A percentile compares a stretch with the other conserved stretches of the same genome.
phyloP scores from a whole-genome alignment of 2,329 filamentous ascomycete genomes.

The Colletotrichum zoysiae region DNA sequence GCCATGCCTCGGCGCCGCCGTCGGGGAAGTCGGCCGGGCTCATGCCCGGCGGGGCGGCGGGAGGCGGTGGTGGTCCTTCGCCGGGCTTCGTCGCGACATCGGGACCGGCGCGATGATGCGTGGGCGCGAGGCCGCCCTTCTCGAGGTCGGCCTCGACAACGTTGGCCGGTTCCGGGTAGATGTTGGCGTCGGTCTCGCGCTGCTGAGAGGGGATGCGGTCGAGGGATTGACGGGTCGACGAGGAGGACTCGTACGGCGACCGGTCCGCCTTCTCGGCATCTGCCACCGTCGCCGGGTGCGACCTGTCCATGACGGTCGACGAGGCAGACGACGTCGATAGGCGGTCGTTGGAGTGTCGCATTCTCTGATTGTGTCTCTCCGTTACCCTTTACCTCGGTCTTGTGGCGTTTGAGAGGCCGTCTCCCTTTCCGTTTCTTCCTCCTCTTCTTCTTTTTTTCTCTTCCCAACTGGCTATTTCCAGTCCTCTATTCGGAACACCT shows the following conservation, averaged over 20 bases:
- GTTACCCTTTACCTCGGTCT: not conserved
- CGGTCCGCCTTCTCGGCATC: slow-evolving; percentile 36
- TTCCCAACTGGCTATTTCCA: too few species aligned
- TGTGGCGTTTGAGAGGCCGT: not conserved
- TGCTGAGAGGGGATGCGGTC: slow-evolving; percentile 50
- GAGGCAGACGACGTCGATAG: slow-evolving; percentile 40
- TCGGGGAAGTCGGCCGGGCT: slow-evolving; percentile 69
- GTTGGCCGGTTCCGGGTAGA: slow-evolving; percentile 49
- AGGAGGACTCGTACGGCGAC: slow-evolving; percentile 40
- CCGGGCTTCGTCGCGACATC: not conserved
- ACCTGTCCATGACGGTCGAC: slow-evolving; percentile 38
- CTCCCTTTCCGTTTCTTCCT: too few species aligned
- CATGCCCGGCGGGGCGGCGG: slow-evolving; percentile 41
- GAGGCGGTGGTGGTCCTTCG: slow-evolving; percentile 27
- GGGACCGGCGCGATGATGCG: not conserved
- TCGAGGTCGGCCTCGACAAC: slow-evolving; percentile 52
- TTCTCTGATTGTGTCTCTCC: not conserved
- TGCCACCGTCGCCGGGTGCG: slow-evolving; percentile 23
- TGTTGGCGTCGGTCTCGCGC: slow-evolving; percentile 52
- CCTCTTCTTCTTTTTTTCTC: not conserved
- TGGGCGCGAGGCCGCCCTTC: slow-evolving; percentile 44
- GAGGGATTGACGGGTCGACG: slow-evolving; percentile 42
- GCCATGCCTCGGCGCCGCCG: slow-evolving; percentile 69
- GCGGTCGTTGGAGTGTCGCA: slow-evolving; percentile 27
- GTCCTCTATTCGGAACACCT: not conserved